phyloP scores from a whole-genome alignment of 2,329 filamentous ascomycete genomes.

The Sporothrix sp. region DNA sequence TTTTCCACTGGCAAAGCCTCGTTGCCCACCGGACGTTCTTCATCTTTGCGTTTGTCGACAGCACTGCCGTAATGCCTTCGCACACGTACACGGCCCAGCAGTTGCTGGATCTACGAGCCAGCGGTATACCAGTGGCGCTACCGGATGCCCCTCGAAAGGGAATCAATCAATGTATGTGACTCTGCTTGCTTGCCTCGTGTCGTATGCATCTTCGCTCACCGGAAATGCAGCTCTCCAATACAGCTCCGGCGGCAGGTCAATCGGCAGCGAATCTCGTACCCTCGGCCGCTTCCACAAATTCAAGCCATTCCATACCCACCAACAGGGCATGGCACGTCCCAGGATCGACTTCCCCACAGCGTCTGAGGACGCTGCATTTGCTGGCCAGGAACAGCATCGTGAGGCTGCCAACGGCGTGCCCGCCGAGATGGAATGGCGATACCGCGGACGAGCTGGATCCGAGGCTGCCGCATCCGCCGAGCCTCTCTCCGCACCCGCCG shows the following conservation, averaged over 20 bases:
- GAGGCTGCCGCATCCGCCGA: slow-evolving; percentile 37
- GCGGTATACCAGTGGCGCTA: slow-evolving; percentile 1
- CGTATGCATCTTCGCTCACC: not conserved
- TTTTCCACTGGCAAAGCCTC: slow-evolving; percentile 16
- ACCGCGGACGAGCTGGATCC: slow-evolving; percentile 36
- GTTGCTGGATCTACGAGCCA: slow-evolving; percentile 16
- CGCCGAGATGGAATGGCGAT: slow-evolving; percentile 17
- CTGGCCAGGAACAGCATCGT: slow-evolving; percentile 19
- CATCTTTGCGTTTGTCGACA: slow-evolving; percentile 16
- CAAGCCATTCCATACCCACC: slow-evolving; percentile 1
- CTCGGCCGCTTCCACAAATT: slow-evolving; percentile 14
- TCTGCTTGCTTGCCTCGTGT: not conserved
- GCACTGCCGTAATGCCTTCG: slow-evolving; percentile 12
- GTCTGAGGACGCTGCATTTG: slow-evolving; percentile 25
- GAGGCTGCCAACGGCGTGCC: slow-evolving; percentile 18
- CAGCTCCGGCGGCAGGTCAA: not conserved
- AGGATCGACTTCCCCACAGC: slow-evolving; percentile 28
- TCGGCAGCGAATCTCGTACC: slow-evolving; percentile 8
- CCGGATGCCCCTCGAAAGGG: slow-evolving; percentile 10
- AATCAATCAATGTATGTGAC: slow-evolving; percentile 10
- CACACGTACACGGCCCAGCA: slow-evolving; percentile 16
- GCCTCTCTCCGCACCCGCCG: slow-evolving; percentile 44
- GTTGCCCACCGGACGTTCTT: slow-evolving; percentile 12
- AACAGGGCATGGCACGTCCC: not conserved
- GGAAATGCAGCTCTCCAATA: not conserved